Evolutionary conservation across 208 protist genomes (phyloP), one percentile per base, ranked within the genome.

Genomic region (Hexamita inflata): DNA sequence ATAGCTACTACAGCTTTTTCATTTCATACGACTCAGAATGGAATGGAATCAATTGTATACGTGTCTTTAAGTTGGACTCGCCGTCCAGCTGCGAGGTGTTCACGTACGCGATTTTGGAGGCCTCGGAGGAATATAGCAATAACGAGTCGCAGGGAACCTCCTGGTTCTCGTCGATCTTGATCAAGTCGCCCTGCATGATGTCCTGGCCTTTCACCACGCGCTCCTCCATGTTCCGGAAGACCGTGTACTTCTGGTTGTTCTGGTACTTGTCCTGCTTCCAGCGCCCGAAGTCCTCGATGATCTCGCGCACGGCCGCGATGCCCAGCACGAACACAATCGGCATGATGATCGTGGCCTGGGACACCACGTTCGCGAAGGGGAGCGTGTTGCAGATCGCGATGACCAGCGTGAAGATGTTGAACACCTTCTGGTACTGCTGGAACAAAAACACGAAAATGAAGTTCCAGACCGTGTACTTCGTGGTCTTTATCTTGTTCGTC

Each of bases 81-180:
- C 95, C 95, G 81, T 98, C 95, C 0, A 98, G 84, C 82, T 98
- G 93, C 78, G 97, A 93, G 0, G 94, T 98, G 75, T 93, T 77
- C 88, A 70, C 35, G 9, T 32, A 49, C 7, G 32, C 64, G 7
- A 45, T 60, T 4, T 60, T 11, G 49, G 34, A 35, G 11, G 7
- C 34, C 2, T n/a, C 24, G 29, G 4, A 32, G n/a, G 64, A 70
- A 34, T 49, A 49, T n/a, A 70, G n/a, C 9, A 70, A 34, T 15
- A 70, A 4, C 45, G 30, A 79, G 40, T 77, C 76, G 4, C 78
- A 1, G 1, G 75, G 77, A 19, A 84, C 91, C 58, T 93, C 89
- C 67, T 94, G 85, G 57, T 94, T 89, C 15, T 87, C 86, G 57
- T 90, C 84, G 19, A 97, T 78, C 9, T 90, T 59, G 15, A 97